Conservation (phyloP, 176 grass and related monocot species). For the Ananas comosus region DNA sequence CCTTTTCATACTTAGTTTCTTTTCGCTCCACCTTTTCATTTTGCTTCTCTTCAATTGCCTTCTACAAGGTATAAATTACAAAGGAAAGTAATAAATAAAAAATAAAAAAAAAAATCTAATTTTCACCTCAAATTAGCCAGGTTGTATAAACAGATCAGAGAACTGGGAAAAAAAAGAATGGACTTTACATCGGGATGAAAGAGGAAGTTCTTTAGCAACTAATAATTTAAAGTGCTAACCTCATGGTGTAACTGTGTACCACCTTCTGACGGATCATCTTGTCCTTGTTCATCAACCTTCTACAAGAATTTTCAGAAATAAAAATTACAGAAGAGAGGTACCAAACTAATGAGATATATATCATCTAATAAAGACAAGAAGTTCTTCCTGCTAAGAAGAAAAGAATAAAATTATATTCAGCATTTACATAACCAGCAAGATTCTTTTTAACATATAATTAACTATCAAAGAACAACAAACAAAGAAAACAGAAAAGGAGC, state of each 20-base stretch:
- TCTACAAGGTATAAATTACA: not conserved
- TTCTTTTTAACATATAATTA: not conserved
- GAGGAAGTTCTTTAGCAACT: too few species aligned
- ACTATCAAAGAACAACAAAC: not conserved
- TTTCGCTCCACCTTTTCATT: not conserved
- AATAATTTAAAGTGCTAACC: too few species aligned
- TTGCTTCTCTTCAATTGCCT: not conserved
- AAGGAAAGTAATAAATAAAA: not conserved
- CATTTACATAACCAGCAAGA: not conserved
- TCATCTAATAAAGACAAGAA: not conserved
- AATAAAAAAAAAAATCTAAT: not conserved
- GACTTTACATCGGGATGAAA: too few species aligned
- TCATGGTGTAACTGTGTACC: too few species aligned
- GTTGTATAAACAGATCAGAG: too few species aligned
- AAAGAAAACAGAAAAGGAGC: not conserved
- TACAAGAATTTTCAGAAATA: not conserved
- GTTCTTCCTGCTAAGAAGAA: not conserved
- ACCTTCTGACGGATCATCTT: too few species aligned
- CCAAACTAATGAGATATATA: not conserved
- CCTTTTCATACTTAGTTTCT: too few species aligned
- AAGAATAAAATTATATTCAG: not conserved
- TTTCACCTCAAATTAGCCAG: too few species aligned
- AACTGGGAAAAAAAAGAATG: too few species aligned
- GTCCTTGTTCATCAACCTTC: too few species aligned
- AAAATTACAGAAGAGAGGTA: not conserved